These are phyloP conservation scores for Calonectria crousiana DNA, from an alignment of 2,329 filamentous ascomycete species.

Conservation along the genomic window DNA sequence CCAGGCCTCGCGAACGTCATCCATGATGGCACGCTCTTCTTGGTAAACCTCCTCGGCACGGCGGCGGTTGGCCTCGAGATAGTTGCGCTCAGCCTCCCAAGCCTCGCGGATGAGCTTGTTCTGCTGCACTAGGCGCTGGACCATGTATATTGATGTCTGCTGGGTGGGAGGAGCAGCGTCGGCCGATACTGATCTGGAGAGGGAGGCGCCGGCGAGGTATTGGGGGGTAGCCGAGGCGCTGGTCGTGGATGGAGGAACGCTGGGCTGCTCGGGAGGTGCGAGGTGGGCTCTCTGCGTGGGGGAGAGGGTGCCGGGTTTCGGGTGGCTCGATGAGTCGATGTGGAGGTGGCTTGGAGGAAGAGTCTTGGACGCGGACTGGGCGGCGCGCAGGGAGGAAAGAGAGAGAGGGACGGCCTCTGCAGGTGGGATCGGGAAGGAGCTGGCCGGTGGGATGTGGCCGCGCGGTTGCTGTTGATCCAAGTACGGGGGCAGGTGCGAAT, in stretches of 20 bases:
- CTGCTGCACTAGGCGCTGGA: slow-evolving; percentile 57
- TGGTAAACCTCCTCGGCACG: slow-evolving; percentile 68
- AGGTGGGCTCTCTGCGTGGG: slow-evolving; percentile 33
- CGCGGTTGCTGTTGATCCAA: slow-evolving; percentile 33
- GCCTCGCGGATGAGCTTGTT: slow-evolving; percentile 59
- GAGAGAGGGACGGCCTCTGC: slow-evolving; percentile 37
- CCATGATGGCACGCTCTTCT: slow-evolving; percentile 66
- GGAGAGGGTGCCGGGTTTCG: slow-evolving; percentile 32
- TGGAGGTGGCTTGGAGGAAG: slow-evolving; percentile 31
- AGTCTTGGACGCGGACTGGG: slow-evolving; percentile 33
- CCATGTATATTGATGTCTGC: slow-evolving; percentile 49
- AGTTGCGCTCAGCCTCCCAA: slow-evolving; percentile 66
- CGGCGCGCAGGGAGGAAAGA: slow-evolving; percentile 41
- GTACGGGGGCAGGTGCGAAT: slow-evolving; percentile 40
- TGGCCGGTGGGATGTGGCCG: slow-evolving; percentile 40
- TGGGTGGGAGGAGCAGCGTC: slow-evolving; percentile 47
- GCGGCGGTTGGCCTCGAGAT: slow-evolving; percentile 65
- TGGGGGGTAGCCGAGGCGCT: slow-evolving; percentile 38
- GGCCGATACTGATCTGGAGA: slow-evolving; percentile 46
- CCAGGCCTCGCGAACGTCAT: slow-evolving; percentile 63
- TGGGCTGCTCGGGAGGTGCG: slow-evolving; percentile 25
- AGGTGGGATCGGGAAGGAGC: slow-evolving; percentile 34
- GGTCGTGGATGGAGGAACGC: slow-evolving; percentile 38
- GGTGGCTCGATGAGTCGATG: slow-evolving; percentile 31
- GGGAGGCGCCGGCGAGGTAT: slow-evolving; percentile 37